Percentiles rank a stretch among this genome's conserved stretches.
Conservation (phyloP, 78 protist species). For the Chrysochromulina tobinii region DNA sequence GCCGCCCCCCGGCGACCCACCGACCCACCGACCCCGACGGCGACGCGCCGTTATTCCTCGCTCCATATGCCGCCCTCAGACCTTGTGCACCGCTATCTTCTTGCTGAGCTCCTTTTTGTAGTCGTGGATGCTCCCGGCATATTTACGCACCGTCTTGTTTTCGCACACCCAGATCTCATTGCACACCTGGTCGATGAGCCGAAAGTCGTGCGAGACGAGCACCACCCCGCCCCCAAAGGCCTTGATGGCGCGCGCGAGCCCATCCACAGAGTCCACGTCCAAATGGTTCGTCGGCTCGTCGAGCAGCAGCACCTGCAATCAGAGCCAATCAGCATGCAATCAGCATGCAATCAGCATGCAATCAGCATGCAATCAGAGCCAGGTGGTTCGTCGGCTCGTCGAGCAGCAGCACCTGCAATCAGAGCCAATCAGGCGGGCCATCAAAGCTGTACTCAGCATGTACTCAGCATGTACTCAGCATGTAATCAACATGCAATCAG, state of each 20-base stretch:
- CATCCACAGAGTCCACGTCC: slow-evolving; percentile 6
- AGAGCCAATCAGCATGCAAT: too few relatives aligned
- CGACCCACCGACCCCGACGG: too few relatives aligned
- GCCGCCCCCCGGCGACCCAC: too few relatives aligned
- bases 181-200: slow-evolving; percentile 42
- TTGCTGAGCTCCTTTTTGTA: not conserved
- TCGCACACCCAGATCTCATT: slow-evolving; percentile 47
- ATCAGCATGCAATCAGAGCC: too few relatives aligned
- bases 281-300: slow-evolving; percentile 9
- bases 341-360: too few relatives aligned
- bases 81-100: not conserved
- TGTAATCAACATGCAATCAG: too few relatives aligned
- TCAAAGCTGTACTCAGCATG: too few relatives aligned
- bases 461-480: too few relatives aligned
- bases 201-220: slow-evolving; percentile 62
- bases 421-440: too few relatives aligned
- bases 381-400: too few relatives aligned
- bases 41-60: too few relatives aligned
- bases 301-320: not conserved
- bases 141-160: not conserved
- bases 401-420: slow-evolving; percentile 5
- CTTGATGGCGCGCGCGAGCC: slow-evolving; percentile 71
- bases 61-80: not conserved
- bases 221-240: slow-evolving; percentile 83
- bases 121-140: not conserved